Evolutionary conservation across 177 flowering plant species (phyloP), one percentile per base, ranked within the genome.

Genomic region (Vitis hybrid): DNA sequence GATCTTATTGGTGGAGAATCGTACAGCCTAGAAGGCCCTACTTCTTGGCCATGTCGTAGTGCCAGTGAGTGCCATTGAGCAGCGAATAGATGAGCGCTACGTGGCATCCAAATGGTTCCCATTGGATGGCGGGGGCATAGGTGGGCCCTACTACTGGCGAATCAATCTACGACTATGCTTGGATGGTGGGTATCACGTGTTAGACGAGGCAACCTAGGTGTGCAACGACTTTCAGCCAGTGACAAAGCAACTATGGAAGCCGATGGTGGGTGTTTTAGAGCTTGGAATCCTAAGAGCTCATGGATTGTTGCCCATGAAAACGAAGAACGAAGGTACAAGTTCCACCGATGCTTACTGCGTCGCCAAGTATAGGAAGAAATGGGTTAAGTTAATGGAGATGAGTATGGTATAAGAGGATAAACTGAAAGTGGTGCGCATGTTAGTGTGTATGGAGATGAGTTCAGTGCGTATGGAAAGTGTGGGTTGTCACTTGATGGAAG

Each of bases 181-280:
- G 56, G 99, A 95, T 62, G 98, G 95, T 4, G 99, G 99, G 54
- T 95, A 94, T 71, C 99, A 95, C 81, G 97, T 95, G 82, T 85
- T 90, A 0, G 98, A 95, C 52, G 97, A 95, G 78, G 97, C 99
- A 17, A 95, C 98, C 19, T 97, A 93, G 77, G 82, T 89, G 79
- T 89, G 94, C 73, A 95, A 98, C 72, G 99, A 95, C 64, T 94
- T 86, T 69, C 78, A 89, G 62, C 95, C 99, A 12, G 89, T 98
- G 33, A 95, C 94, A 0, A 92, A 88, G 83, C 97, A 89, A 82
- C 89, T 94, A 3, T 95, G 99, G 98, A 90, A 89, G 79, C 91
- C 91, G 57, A 70, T 97, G 3, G 65, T 95, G 1, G 99, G 98
- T 52, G 77, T 90, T 15, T 73, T 95, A 74, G 99, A 94, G 87